Evolutionary conservation across 1,284 basidiomycete genomes (phyloP), one percentile per base, ranked within the genome.

Genomic region (Phylloporus gajari): DNA sequence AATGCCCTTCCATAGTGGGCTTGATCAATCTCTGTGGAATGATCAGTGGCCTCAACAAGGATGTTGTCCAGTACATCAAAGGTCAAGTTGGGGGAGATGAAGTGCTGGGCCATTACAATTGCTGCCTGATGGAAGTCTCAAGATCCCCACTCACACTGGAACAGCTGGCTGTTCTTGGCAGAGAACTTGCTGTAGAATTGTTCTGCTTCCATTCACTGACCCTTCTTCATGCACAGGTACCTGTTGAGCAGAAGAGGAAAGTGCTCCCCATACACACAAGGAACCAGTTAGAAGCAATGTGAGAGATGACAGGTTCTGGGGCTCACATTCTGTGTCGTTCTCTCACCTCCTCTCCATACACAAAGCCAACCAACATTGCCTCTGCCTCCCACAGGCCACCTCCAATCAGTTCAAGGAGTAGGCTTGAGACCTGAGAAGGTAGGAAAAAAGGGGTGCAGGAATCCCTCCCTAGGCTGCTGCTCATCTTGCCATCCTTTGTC

Each of bases 31-130:
- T 62, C 19, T 0, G 51, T 67, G 2, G 68, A 77, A 30, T 76
- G 74, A 13, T 76, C 75, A 0, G 74, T 66, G 12, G 71, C 68
- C 51, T 75, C 74, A 0, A 74, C 66, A 1, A 76, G 66, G 1
- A 77, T 12, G 7, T 73, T 58, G 1, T 75, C 67, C 27, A 15
- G 68, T 62, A 27, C 53, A 12, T 27, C 27, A 35, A 74, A 72
- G 0, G 42, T 40, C 11, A 67, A 40, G 2, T 74, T 12, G 0
- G 66, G 44, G 13, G 35, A 70, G 2, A 74, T 74, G 9, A 74
- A 74, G 3, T 65, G 66, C 5, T 51, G 42, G 0, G 67, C 69
- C 1, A 74, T 59, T 1, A 70, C 63, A 3, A 75, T 70, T 65
- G 69, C 71, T 1, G 66, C 70, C 25, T 75, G 73, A 2, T 59